Conservation (phyloP, 2,329 filamentous ascomycete species). For the Fusarium setosum region DNA sequence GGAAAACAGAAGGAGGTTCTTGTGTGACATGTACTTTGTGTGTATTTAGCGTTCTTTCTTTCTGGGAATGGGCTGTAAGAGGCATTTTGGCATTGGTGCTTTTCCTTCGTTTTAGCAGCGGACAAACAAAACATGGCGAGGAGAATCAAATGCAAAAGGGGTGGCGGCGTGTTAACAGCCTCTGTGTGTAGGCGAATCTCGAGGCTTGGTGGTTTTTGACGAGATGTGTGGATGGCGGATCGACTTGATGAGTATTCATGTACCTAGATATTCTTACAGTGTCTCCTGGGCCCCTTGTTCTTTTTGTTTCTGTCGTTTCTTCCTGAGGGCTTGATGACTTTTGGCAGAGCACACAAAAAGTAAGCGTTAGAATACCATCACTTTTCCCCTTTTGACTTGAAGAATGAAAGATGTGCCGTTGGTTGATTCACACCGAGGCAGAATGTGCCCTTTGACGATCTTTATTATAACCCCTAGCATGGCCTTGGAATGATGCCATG, state of each 20-base stretch:
- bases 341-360: slow-evolving; percentile 36
- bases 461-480: too few species aligned
- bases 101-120: slow-evolving; percentile 22
- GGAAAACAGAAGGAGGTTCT: slow-evolving; percentile 9
- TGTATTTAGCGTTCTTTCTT: slow-evolving; percentile 44
- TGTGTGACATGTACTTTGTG: slow-evolving; percentile 32
- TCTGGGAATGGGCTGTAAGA: slow-evolving; percentile 15
- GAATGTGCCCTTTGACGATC: too few species aligned
- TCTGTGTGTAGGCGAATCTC: slow-evolving; percentile 1
- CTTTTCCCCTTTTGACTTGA: slow-evolving; percentile 3
- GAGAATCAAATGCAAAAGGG: slow-evolving; percentile 5
- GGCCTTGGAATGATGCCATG: not conserved
- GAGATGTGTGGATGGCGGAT: slow-evolving; percentile 13
- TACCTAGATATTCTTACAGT: slow-evolving; percentile 41
- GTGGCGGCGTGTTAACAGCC: slow-evolving; percentile 3
- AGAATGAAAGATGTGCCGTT: not conserved
- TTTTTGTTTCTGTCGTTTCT: slow-evolving; percentile 29
- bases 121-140: not conserved
- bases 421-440: too few species aligned
- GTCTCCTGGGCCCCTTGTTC: slow-evolving; percentile 27
- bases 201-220: slow-evolving; percentile 6
- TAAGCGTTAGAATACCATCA: slow-evolving; percentile 39
- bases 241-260: slow-evolving; percentile 31
- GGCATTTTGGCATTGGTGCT: slow-evolving; percentile 16
- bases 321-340: slow-evolving; percentile 10